Evolutionary conservation across 2,329 filamentous ascomycete species (phyloP).

Genomic region (Aspergillus sp.): DNA sequence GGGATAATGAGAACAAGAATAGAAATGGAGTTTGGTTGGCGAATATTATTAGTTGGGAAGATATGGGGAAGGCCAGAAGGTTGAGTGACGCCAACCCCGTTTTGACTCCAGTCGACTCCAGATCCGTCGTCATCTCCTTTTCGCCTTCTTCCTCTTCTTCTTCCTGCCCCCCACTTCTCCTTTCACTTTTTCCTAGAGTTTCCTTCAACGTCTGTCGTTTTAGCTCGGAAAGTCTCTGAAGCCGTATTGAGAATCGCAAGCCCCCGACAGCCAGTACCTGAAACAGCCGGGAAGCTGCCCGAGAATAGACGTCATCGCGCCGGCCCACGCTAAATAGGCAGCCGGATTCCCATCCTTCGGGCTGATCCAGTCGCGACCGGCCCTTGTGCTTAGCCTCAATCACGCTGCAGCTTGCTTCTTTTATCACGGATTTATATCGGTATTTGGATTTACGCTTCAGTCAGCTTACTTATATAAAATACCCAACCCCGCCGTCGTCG

Average conservation of each 20-base stretch:
- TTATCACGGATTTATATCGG: constrained; percentile 4
- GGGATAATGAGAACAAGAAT: neutral
- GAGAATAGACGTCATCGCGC: constrained; percentile 20
- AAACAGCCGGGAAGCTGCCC: constrained; percentile 17
- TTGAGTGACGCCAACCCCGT: constrained; percentile 2
- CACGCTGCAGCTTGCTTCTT: neutral
- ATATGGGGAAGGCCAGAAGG: neutral
- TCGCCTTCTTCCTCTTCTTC: neutral
- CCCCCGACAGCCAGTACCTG: neutral
- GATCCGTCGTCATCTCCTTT: constrained; percentile 8
- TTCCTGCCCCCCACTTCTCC: neutral
- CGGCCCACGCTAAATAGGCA: constrained; percentile 26
- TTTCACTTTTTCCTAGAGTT: neutral
- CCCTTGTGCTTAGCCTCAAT: constrained; percentile 4
- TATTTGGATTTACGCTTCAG: neutral
- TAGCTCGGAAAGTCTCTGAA: neutral
- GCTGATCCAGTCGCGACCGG: constrained; percentile 5
- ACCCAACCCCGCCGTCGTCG: neutral
- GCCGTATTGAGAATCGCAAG: neutral
- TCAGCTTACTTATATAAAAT: constrained; percentile 11
- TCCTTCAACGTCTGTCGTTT: neutral
- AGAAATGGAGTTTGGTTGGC: neutral
- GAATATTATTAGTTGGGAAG: constrained; percentile 1
- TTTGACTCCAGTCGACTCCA: neutral
- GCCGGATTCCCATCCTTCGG: constrained; percentile 27